Evolutionary conservation across 139 green algal species (phyloP).

Genomic region (Ulvella scutata): DNA sequence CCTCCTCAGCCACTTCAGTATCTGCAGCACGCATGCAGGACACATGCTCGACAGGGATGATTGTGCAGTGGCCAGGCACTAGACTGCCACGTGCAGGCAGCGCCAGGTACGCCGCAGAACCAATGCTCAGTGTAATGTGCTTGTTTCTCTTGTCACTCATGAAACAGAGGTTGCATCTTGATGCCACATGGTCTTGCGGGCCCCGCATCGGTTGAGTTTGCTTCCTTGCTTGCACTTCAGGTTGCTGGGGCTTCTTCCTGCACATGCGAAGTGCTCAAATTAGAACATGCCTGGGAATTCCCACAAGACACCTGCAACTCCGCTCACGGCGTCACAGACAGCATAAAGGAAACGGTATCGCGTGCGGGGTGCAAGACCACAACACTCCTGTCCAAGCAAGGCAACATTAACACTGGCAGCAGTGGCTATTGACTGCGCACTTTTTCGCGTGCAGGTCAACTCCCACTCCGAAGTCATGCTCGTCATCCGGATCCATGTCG

Average conservation of each 20-base stretch:
- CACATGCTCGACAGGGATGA: slow-evolving; percentile 60
- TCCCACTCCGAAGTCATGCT: background rate
- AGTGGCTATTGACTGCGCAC: background rate
- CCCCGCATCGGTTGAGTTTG: background rate
- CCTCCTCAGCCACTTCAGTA: slow-evolving; percentile 78
- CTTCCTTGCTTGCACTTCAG: background rate
- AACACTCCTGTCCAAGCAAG: background rate
- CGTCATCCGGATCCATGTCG: background rate
- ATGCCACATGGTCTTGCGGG: background rate
- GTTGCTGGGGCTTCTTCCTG: background rate
- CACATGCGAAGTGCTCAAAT: background rate
- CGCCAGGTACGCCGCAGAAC: slow-evolving; percentile 60
- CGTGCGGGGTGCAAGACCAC: background rate
- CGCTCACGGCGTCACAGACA: background rate
- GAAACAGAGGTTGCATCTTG: background rate
- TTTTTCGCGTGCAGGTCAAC: background rate
- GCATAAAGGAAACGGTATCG: background rate
- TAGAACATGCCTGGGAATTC: background rate
- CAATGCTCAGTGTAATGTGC: slow-evolving; percentile 71
- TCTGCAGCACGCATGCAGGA: slow-evolving; percentile 44
- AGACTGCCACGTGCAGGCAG: slow-evolving; percentile 54
- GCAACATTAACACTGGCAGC: background rate
- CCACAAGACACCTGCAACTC: background rate
- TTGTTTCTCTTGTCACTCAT: slow-evolving; percentile 2
- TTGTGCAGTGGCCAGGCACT: slow-evolving; percentile 64